Evolutionary conservation across 1,284 basidiomycete species (phyloP).

Genomic region (Trichosporon coremiiforme): DNA sequence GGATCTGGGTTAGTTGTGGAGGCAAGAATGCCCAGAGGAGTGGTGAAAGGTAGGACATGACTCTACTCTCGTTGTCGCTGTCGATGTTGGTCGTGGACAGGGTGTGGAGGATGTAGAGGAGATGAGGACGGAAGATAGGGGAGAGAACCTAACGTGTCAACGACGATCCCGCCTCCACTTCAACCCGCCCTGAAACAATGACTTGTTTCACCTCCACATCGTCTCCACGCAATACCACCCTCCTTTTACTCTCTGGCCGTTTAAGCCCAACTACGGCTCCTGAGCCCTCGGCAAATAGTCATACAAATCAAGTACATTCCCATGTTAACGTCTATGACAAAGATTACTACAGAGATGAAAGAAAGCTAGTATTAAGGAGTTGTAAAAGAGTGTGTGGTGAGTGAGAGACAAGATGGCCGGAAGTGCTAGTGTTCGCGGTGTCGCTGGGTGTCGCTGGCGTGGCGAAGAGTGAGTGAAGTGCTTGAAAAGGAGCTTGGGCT

Average conservation of each 20-base stretch:
- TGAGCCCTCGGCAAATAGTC: too few species aligned
- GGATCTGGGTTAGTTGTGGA: slow-evolving; percentile 35
- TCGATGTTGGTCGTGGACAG: neutral
- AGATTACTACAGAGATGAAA: neutral
- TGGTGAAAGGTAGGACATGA: slow-evolving; percentile 32
- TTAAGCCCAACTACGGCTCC: too few species aligned
- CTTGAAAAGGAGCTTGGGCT: too few species aligned
- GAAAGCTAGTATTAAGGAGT: neutral
- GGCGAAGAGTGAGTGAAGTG: too few species aligned
- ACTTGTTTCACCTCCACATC: neutral
- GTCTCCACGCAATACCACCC: too few species aligned
- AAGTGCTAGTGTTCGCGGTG: neutral
- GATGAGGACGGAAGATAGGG: neutral
- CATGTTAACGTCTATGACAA: neutral
- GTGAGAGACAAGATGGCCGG: neutral
- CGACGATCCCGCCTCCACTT: neutral
- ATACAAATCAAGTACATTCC: slow-evolving; percentile 1
- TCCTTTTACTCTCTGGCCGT: too few species aligned
- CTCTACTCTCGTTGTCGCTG: neutral
- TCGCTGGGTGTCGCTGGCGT: neutral
- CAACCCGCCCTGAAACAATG: slow-evolving; percentile 1
- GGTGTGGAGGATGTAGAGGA: neutral
- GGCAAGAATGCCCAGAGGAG: slow-evolving; percentile 48
- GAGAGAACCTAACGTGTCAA: neutral
- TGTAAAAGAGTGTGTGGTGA: neutral